phyloP scores from a whole-genome alignment of 2,329 filamentous ascomycete genomes.

The Pseudocercospora eumusae region DNA sequence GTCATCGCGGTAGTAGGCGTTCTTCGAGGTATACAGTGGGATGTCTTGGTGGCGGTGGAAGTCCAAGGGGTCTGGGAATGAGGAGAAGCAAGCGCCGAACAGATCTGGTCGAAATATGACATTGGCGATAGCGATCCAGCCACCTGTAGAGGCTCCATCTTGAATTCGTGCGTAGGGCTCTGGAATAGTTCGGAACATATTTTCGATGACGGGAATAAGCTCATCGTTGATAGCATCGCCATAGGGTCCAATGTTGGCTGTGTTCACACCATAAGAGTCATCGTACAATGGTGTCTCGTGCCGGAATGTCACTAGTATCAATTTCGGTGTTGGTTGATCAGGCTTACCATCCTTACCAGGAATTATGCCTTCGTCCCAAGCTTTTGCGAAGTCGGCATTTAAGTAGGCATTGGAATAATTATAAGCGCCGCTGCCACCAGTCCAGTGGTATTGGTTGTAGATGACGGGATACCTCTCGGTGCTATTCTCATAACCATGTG shows the following conservation, averaged over 20 bases:
- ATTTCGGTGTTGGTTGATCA: slow-evolving; percentile 38
- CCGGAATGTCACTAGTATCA: slow-evolving; percentile 44
- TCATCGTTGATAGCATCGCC: slow-evolving; percentile 47
- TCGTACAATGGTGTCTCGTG: slow-evolving; percentile 45
- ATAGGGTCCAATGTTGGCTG: slow-evolving; percentile 44
- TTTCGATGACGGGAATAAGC: slow-evolving; percentile 41
- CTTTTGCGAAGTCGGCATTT: slow-evolving; percentile 15
- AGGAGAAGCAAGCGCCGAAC: slow-evolving; percentile 43
- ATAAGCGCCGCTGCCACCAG: slow-evolving; percentile 33
- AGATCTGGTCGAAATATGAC: slow-evolving; percentile 44
- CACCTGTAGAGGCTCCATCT: slow-evolving; percentile 43
- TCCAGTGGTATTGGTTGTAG: slow-evolving; percentile 42
- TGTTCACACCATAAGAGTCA: slow-evolving; percentile 45
- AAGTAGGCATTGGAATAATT: slow-evolving; percentile 26
- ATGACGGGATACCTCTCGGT: slow-evolving; percentile 41
- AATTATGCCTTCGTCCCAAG: slow-evolving; percentile 41
- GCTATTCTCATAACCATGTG: slow-evolving; percentile 40
- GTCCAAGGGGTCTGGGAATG: slow-evolving; percentile 43
- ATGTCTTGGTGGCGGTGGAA: slow-evolving; percentile 45
- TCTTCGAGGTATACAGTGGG: slow-evolving; percentile 38
- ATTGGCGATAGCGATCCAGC: slow-evolving; percentile 42
- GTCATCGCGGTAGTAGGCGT: slow-evolving; percentile 32
- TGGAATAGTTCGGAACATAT: slow-evolving; percentile 41
- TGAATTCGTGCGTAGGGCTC: slow-evolving; percentile 43
- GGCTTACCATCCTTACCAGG: slow-evolving; percentile 33